Evolutionary conservation across 495 filamentous ascomycete species (phyloP), one percentile per base, ranked within the genome.

Genomic region (Staphylotrichum longicolle): DNA sequence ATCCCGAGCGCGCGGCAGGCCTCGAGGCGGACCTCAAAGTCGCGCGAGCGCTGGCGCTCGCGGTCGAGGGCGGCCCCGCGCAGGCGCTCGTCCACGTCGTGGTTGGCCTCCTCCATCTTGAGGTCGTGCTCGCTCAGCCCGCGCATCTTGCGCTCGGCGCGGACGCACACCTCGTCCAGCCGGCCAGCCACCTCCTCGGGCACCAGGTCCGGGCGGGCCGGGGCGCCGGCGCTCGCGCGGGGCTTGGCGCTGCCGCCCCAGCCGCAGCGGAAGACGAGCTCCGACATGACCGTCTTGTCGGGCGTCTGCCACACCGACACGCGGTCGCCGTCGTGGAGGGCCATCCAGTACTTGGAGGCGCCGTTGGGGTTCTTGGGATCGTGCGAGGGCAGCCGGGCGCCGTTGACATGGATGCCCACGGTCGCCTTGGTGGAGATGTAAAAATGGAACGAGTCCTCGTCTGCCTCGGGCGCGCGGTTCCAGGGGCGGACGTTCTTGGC

Each of bases 361-460:
- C 74, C 72, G 8, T 66, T 66, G 42, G 71, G 61, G 50, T 80
- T 74, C 12, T 77, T 75, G 33, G 72, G 74, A 40, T 80, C 75
- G 39, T 81, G 65, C 14, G 80, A 75, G 5, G 73, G 76, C 5
- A 94, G 74, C 54, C 77, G 78, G 4, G 78, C 77, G 33, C 82
- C 85, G 63, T 96, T 96, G 63, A 96, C 78, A 67, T 75, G 81
- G 63, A 96, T 91, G 34, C 88, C 87, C 15, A 75, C 75, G 40
- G 80, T 83, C 0, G 88, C 85, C 60, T 89, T 88, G 3, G 91
- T 93, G 3, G 85, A 84, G 42, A 96, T 84, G 57, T 89, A 86
- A 34, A 90, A 94, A 52, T 85, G 79, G 58, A 84, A 80, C 7
- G 84, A 80, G 27, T 81, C 64, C 32, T 80, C 77, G 34, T 84